These are phyloP conservation scores for Spergularia azorica DNA, from an alignment of 179 eudicot genomes.

Conservation along the genomic window DNA sequence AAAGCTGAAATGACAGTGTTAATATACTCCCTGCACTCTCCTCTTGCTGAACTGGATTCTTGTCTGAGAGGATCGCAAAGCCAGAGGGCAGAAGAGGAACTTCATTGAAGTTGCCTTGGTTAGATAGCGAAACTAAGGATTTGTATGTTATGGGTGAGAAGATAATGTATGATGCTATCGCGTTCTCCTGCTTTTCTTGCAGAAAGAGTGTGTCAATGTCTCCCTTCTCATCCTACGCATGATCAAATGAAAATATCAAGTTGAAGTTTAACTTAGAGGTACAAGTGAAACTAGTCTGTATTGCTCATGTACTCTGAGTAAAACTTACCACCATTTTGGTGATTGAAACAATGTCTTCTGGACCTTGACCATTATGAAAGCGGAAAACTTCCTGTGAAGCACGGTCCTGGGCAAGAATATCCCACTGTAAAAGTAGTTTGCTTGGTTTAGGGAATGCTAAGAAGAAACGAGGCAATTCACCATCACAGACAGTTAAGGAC, in stretches of 20 bases:
- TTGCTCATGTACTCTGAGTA: neutral
- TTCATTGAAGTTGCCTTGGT: constrained; percentile 25
- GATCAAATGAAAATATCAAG: too few relatives aligned
- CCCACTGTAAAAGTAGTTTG: constrained; percentile 50
- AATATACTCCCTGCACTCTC: constrained; percentile 39
- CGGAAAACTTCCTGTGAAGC: constrained; percentile 35
- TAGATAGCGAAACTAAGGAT: constrained; percentile 26
- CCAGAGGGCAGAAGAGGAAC: constrained; percentile 54
- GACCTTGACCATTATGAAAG: constrained; percentile 27
- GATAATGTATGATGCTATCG: constrained; percentile 44
- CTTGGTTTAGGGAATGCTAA: neutral
- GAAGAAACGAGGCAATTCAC: neutral
- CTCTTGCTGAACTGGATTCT: neutral
- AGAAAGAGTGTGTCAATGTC: constrained; percentile 35
- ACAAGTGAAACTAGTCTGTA: neutral
- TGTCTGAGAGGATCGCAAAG: constrained; percentile 43
- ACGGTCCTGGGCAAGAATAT: constrained; percentile 44
- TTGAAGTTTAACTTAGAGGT: too few relatives aligned
- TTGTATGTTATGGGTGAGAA: constrained; percentile 41
- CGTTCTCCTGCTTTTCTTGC: constrained; percentile 47
- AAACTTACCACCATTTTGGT: constrained; percentile 48
- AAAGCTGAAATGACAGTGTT: constrained; percentile 49
- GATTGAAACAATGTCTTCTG: constrained; percentile 42
- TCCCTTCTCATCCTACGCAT: constrained; percentile 34
- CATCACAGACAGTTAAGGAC: neutral